Evolutionary conservation across 2,329 filamentous ascomycete species (phyloP).

Genomic region (Penicillium sp.): DNA sequence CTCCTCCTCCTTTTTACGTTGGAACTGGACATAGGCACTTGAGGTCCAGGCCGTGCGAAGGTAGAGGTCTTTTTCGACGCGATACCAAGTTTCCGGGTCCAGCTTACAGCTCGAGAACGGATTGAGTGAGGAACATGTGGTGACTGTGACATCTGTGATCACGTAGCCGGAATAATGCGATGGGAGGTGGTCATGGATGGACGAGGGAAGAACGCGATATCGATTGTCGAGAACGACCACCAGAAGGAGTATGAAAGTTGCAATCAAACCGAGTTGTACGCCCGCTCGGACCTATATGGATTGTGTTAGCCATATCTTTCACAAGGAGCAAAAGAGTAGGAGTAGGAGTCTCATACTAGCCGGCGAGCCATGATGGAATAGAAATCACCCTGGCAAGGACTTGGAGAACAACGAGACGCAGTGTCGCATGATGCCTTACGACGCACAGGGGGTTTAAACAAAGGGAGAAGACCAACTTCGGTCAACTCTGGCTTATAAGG

Average conservation of each 20-base stretch:
- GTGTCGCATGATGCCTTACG: slow-evolving; percentile 33
- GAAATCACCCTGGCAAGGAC: slow-evolving; percentile 31
- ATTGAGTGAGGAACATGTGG: slow-evolving; percentile 71
- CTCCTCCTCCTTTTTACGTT: slow-evolving; percentile 82
- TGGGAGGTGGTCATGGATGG: slow-evolving; percentile 82
- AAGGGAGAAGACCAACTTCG: slow-evolving; percentile 27
- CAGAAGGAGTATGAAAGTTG: slow-evolving; percentile 64
- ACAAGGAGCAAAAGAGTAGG: not conserved
- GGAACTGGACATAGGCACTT: slow-evolving; percentile 75
- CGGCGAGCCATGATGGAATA: slow-evolving; percentile 42
- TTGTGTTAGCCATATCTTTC: slow-evolving; percentile 3
- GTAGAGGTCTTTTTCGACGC: slow-evolving; percentile 85
- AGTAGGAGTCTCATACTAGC: slow-evolving; percentile 33
- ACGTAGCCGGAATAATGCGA: slow-evolving; percentile 79
- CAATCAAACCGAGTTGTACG: slow-evolving; percentile 67
- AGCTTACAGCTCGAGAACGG: slow-evolving; percentile 71
- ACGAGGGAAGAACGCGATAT: slow-evolving; percentile 78
- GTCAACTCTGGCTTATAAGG: slow-evolving; percentile 28
- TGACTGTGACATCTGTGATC: slow-evolving; percentile 78
- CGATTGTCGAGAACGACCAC: slow-evolving; percentile 81
- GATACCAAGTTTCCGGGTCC: slow-evolving; percentile 70
- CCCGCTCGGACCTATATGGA: slow-evolving; percentile 57
- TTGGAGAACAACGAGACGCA: slow-evolving; percentile 26
- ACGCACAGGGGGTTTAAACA: slow-evolving; percentile 11
- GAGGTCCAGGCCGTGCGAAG: slow-evolving; percentile 69